Base-by-base conservation (phyloP, 768 basidiomycete genomes). In the Termitomyces sp. region DNA sequence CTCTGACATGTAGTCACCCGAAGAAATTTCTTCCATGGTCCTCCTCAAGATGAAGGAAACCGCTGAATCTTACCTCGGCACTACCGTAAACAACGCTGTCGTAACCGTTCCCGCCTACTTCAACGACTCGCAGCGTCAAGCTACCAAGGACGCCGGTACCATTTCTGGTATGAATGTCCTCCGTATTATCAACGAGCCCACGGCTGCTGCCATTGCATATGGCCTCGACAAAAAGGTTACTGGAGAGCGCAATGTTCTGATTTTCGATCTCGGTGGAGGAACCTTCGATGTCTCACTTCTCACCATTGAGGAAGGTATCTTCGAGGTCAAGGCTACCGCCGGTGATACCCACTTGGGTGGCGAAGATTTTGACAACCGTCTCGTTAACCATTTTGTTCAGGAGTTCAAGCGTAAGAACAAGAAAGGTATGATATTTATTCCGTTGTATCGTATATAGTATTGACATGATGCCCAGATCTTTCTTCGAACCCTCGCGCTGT, bases 101-200 rank as follows among this genome's bases (percentile, higher is more conserved):
- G 89, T 98, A 70, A 96, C 95, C 32, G 90, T 98, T 65, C 96
- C 96, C 36, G 95, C 96, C 40, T 98, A 98, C 83, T 98, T 98
- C 84, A 98, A 98, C 76, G 95, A 98, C 81, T 96, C 96, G 28
- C 96, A 98, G 74, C 92, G 96, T 73, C 94, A 96, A 71, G 96
- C 96, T 22, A 98, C 96, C 69, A 98, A 97, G 81, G 96, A 98
- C 71, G 95, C 96, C 40, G 96, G 96, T 68, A 87, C 86, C 63
- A 98, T 98, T 70, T 85, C 94, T 20, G 96, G 96, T 64, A 79
- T 98, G 66, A 94, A 96, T 73, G 91, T 98, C 63, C 91, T 96
- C 71, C 94, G 96, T 79, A 97, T 98, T 76, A 96, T 98, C 81
- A 98, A 98, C 80, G 96, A 98, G 77, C 95, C 96, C 42, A 98